Conservation (phyloP, 345 rosid genomes). For the Linum trigynum region DNA sequence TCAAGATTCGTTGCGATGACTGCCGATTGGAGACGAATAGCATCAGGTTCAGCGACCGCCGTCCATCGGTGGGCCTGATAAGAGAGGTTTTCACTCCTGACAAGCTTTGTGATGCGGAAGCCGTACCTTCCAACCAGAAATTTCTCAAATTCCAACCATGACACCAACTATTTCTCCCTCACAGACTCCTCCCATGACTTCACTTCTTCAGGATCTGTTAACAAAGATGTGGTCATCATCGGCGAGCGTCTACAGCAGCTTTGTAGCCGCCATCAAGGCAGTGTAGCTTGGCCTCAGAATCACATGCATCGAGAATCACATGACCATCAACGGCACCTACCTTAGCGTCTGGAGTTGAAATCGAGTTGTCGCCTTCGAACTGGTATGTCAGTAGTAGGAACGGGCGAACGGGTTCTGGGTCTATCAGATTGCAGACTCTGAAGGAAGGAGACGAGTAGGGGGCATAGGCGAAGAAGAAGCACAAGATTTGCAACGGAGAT, state of each 20-base stretch:
- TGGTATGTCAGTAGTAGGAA: too few relatives aligned
- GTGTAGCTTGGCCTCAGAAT: conserved; percentile 94
- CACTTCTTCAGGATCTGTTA: conserved; percentile 73
- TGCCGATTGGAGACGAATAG: too few relatives aligned
- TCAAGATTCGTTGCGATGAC: too few relatives aligned
- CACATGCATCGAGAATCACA: conserved; percentile 93
- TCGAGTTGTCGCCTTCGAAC: too few relatives aligned
- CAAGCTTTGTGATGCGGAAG: conserved; percentile 73
- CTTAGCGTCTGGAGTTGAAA: conserved; percentile 75
- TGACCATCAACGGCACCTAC: conserved; percentile 92
- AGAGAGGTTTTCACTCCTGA: conserved; percentile 23
- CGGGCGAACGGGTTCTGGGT: too few relatives aligned
- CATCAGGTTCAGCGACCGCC: too few relatives aligned
- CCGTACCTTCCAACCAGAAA: conserved; percentile 46
- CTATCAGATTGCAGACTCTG: too few relatives aligned
- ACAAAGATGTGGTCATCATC: conserved; percentile 84
- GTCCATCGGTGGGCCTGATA: too few relatives aligned
- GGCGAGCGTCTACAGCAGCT: conserved; percentile 98
- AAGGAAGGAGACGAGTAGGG: too few relatives aligned
- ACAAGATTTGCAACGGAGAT: too few relatives aligned
- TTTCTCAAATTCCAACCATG: conserved; percentile 32
- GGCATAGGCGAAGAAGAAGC: too few relatives aligned
- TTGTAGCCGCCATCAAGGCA: conserved; percentile 97
- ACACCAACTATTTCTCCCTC: conserved; percentile 48
- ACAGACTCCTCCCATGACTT: conserved; percentile 48